Percentiles rank a stretch among this genome's conserved stretches.
These are phyloP conservation scores for Cutaneotrichosporon spelunceum DNA, from an alignment of 1,284 basidiomycete genomes.

Conservation along the genomic window DNA sequence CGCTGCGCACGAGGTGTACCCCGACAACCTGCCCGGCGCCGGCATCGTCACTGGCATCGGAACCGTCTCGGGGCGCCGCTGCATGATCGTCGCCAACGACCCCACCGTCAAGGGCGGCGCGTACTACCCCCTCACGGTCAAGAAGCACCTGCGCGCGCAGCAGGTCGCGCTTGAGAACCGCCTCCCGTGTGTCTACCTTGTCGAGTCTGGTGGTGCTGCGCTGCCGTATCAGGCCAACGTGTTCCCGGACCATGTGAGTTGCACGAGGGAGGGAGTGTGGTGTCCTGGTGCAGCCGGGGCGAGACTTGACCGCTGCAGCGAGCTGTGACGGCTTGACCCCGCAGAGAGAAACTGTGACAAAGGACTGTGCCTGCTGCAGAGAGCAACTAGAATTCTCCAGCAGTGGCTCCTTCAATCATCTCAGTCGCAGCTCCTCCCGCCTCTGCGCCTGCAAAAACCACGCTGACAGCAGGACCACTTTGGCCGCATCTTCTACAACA, in stretches of 20 bases:
- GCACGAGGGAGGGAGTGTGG: too few species aligned
- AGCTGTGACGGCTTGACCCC: too few species aligned
- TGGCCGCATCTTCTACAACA: conserved; percentile 94
- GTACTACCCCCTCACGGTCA: conserved; percentile 89
- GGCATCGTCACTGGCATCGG: conserved; percentile 89
- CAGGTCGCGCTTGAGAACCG: conserved; percentile 86
- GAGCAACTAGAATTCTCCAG: too few species aligned
- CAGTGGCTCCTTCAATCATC: too few species aligned
- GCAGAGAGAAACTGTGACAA: too few species aligned
- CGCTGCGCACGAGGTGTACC: conserved; percentile 84
- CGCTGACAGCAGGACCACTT: conserved; percentile 65
- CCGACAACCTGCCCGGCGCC: conserved; percentile 76
- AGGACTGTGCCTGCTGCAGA: too few species aligned
- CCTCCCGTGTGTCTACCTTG: conserved; percentile 83
- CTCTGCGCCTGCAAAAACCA: background rate
- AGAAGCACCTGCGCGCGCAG: conserved; percentile 92
- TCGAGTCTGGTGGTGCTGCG: conserved; percentile 70
- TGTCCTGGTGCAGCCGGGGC: too few species aligned
- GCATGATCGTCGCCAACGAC: conserved; percentile 88
- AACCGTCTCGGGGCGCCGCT: conserved; percentile 71
- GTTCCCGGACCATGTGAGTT: conserved; percentile 36
- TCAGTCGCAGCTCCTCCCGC: too few species aligned
- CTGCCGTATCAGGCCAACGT: conserved; percentile 90
- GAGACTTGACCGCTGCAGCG: too few species aligned
- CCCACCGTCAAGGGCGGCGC: conserved; percentile 90